A percentile compares a stretch with the other conserved stretches of the same genome.
phyloP scores from a whole-genome alignment of 1,284 basidiomycete genomes.

The Heimioporus retisporus region DNA sequence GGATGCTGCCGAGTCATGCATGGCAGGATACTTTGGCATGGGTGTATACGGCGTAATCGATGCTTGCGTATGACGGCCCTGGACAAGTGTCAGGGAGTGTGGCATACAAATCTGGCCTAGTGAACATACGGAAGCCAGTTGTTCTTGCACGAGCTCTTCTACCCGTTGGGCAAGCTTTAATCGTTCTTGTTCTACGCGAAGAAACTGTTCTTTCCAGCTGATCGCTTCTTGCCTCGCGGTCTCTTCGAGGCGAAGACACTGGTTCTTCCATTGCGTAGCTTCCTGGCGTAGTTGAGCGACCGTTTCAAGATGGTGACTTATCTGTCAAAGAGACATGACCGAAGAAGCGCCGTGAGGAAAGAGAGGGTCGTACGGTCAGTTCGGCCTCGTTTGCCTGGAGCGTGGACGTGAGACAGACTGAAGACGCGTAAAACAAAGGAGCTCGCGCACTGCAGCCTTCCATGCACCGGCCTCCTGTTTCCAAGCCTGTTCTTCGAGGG shows the following conservation, averaged over 20 bases:
- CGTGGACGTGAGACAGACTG: conserved; percentile 16
- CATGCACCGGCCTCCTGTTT: conserved; percentile 59
- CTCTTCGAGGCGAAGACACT: conserved; percentile 64
- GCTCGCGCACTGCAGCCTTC: conserved; percentile 64
- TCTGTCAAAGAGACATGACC: conserved; percentile 44
- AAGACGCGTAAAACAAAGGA: conserved; percentile 5
- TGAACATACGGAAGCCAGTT: conserved; percentile 48
- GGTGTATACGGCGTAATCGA: conserved; percentile 35
- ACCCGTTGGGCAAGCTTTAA: conserved; percentile 61
- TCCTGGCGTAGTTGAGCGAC: conserved; percentile 71
- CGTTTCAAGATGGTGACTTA: conserved; percentile 67
- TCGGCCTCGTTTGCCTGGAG: conserved; percentile 66
- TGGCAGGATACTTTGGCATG: conserved; percentile 26
- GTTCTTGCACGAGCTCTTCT: conserved; percentile 65
- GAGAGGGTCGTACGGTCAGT: conserved; percentile 55
- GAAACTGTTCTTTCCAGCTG: conserved; percentile 80
- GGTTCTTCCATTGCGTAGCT: conserved; percentile 74
- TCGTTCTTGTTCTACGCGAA: conserved; percentile 73
- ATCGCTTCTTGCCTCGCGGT: conserved; percentile 55
- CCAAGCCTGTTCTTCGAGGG: conserved; percentile 59
- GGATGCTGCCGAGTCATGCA: conserved; percentile 28
- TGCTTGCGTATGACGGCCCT: conserved; percentile 37
- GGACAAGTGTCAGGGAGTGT: conserved; percentile 21
- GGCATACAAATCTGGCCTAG: conserved; percentile 29
- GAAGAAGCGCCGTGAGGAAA: conserved; percentile 8